These are phyloP conservation scores for Xylariaceae sp. DNA, from an alignment of 2,329 filamentous ascomycete genomes.

Conservation along the genomic window DNA sequence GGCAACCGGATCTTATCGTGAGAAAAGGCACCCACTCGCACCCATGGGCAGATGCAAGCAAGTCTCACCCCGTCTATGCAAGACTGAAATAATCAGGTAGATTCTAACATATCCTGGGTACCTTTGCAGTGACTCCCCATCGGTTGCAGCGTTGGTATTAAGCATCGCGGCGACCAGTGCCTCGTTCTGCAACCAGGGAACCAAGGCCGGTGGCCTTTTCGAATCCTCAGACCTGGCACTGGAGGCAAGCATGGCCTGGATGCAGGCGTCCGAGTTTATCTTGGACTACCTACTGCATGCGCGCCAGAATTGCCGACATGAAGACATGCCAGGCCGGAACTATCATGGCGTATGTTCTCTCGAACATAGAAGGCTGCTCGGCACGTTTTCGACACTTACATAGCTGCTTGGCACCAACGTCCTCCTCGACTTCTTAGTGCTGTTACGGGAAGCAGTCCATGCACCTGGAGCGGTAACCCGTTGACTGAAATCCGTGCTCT, in stretches of 20 bases:
- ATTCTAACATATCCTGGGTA: too few species aligned
- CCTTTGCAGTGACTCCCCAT: conserved; percentile 6
- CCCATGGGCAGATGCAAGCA: too few species aligned
- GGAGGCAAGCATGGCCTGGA: conserved; percentile 16
- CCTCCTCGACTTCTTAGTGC: neutral
- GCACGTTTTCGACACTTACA: conserved; percentile 32
- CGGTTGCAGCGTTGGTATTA: conserved; percentile 26
- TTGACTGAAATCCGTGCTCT: too few species aligned
- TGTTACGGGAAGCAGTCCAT: too few species aligned
- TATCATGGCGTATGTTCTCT: conserved; percentile 36
- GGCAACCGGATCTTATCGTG: too few species aligned
- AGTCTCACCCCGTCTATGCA: too few species aligned
- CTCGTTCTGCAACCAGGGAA: conserved; percentile 26
- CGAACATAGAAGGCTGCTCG: conserved; percentile 37
- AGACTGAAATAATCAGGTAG: too few species aligned
- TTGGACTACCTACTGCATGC: conserved; percentile 31
- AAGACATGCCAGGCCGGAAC: conserved; percentile 37
- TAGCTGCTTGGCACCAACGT: conserved; percentile 28
- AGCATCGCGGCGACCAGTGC: conserved; percentile 29
- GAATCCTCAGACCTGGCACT: conserved; percentile 19
- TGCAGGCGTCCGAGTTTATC: conserved; percentile 33
- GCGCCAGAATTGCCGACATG: conserved; percentile 28
- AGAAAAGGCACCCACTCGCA: too few species aligned
- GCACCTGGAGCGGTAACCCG: too few species aligned
- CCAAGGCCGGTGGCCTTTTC: conserved; percentile 12